phyloP scores from a whole-genome alignment of 2,329 filamentous ascomycete species.

The Parastagonospora nodorum region DNA sequence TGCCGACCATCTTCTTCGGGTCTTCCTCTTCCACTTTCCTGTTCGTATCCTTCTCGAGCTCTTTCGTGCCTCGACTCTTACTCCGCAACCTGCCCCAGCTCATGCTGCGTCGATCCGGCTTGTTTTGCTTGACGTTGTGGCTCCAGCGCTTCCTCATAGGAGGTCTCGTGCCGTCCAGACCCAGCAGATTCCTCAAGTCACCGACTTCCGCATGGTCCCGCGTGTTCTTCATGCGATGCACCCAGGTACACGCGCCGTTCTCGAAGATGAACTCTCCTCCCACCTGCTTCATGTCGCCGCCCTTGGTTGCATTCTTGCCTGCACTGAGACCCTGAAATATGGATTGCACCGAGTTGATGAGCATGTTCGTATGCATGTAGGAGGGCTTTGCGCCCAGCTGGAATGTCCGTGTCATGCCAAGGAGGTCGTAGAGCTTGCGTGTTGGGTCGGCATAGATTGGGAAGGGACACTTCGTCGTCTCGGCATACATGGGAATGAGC shows the following conservation, averaged over 20 bases:
- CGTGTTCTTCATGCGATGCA: constrained; percentile 79
- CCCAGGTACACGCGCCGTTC: constrained; percentile 74
- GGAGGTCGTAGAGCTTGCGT: constrained; percentile 65
- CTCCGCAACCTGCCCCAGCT: constrained; percentile 34
- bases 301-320: constrained; percentile 63
- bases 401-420: constrained; percentile 72
- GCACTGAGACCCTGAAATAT: constrained; percentile 67
- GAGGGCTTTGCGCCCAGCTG: constrained; percentile 65
- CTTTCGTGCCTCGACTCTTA: constrained; percentile 31
- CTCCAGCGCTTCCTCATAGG: constrained; percentile 42
- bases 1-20: constrained; percentile 10
- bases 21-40: constrained; percentile 26
- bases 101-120: constrained; percentile 28
- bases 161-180: constrained; percentile 42
- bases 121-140: constrained; percentile 34
- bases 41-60: constrained; percentile 14
- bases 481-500: constrained; percentile 70
- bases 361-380: constrained; percentile 64
- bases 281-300: constrained; percentile 70
- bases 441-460: constrained; percentile 80
- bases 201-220: constrained; percentile 76
- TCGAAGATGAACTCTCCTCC: constrained; percentile 83
- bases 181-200: constrained; percentile 67
- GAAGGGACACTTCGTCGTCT: constrained; percentile 68
- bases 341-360: constrained; percentile 55